Conservation (phyloP, 768 basidiomycete species). For the Boletus rufocinnamomeus region DNA sequence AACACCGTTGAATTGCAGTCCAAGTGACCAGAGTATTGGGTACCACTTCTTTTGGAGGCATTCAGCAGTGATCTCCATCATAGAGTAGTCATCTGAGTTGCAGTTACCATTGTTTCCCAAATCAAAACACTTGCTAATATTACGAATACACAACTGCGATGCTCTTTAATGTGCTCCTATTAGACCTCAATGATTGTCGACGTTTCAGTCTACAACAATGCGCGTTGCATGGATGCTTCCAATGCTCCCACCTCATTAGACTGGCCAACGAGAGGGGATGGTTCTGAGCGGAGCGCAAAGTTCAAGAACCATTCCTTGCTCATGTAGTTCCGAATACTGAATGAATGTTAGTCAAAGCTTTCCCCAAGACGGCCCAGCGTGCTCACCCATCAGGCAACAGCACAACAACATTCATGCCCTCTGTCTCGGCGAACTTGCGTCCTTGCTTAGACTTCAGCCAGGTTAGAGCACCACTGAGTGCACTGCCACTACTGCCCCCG, state of each 20-base stretch:
- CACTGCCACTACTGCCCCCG: constrained; percentile 92
- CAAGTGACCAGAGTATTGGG: constrained; percentile 31
- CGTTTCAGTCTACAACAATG: constrained; percentile 8
- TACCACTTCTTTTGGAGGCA: neutral
- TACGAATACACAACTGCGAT: neutral
- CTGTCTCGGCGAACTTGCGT: constrained; percentile 55
- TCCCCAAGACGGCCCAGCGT: neutral
- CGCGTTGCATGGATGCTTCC: constrained; percentile 5
- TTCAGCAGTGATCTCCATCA: neutral
- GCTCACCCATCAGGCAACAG: constrained; percentile 87
- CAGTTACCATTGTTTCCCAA: neutral
- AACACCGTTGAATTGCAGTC: constrained; percentile 79
- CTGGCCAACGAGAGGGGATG: constrained; percentile 43
- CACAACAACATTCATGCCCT: constrained; percentile 86
- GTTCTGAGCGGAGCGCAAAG: constrained; percentile 57
- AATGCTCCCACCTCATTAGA: neutral
- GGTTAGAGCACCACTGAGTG: constrained; percentile 70
- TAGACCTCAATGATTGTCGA: neutral
- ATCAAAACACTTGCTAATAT: neutral
- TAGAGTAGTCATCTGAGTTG: neutral
- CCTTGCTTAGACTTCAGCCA: constrained; percentile 80
- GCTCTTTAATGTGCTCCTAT: neutral
- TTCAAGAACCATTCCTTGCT: constrained; percentile 90
- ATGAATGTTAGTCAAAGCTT: constrained; percentile 1
- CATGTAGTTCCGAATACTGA: constrained; percentile 91